Base-by-base conservation (phyloP, 345 rosid species). In the Anastatica hierochuntica region DNA sequence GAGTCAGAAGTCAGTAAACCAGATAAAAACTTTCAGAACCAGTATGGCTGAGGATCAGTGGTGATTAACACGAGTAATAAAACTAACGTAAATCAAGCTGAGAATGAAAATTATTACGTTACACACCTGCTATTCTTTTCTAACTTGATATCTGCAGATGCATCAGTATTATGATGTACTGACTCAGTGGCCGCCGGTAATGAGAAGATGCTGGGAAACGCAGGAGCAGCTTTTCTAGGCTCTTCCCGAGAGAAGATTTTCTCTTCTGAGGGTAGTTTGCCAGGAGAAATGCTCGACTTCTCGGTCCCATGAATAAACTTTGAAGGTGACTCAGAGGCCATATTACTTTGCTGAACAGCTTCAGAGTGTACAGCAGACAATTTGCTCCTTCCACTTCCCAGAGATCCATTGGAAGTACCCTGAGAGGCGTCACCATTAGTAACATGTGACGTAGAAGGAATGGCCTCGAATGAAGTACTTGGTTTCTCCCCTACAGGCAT, bases 331-430 rank as follows among this genome's bases (percentile, higher is more conserved):
- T 50, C 76, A 65, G 71, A 52, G 17, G 43, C 48, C 27, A 54
- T 46, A 33, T 48, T 35, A 36, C 56, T 62, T 50, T 70, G 66
- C 64, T 71, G 80, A 39, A 49, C 60, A 64, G 76, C 54, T 15
- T 42, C 64, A 38, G 54, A 40, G 41, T 79, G 63, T 17, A 65
- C 41, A 39, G 62, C 53, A 24, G 50, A 63, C 39, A 63, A 66
- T 23, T 68, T 62, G 41, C 50, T 71, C 58, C 49, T 84, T 48
- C 69, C 89, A 41, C 67, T 54, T 56, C 34, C 62, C 24, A 37
- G 39, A 42, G 63, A 52, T 16, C 74, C 72, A 67, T 72, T 72
- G 59, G 66, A 13, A 49, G 69, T 51, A 62, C 52, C 64, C 12
- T 41, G 40, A 42, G 55, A 60, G 46, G 67, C 38, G 43, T 62